Conservation (phyloP, 805 yeast genomes). For the Ogataea naganishii region DNA sequence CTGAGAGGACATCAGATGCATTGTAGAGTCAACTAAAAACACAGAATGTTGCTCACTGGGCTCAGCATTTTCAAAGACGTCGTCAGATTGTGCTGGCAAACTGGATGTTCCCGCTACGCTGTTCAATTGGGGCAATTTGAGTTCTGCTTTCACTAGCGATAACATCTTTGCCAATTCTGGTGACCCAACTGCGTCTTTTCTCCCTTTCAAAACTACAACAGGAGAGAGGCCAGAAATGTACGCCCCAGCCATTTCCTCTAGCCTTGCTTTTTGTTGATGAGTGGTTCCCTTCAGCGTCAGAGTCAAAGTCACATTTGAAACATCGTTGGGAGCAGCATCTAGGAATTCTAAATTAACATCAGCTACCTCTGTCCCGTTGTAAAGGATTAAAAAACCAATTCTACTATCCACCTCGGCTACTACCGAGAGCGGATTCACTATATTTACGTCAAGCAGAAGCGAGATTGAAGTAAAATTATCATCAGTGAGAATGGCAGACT, state of each 20-base stretch:
- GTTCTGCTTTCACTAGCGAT: conserved; percentile 15
- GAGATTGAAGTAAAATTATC: conserved; percentile 17
- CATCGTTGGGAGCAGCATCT: conserved; percentile 9
- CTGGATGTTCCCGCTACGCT: conserved; percentile 2
- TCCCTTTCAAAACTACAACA: conserved; percentile 20
- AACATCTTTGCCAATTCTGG: conserved; percentile 18
- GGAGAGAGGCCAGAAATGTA: conserved; percentile 31
- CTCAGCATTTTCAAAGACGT: conserved; percentile 2
- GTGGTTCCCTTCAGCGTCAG: conserved; percentile 11
- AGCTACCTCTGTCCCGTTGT: conserved; percentile 28
- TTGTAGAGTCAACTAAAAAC: conserved; percentile 39
- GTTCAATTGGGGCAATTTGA: conserved; percentile 20
- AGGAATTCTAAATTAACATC: conserved; percentile 17
- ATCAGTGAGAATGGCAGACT: conserved; percentile 18
- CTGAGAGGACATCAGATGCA: conserved; percentile 47
- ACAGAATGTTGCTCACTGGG: conserved; percentile 15
- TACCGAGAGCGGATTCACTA: conserved; percentile 26
- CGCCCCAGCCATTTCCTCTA: conserved; percentile 28
- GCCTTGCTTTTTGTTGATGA: conserved; percentile 7
- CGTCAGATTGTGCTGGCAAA: conserved; percentile 2
- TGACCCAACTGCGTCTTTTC: conserved; percentile 13
- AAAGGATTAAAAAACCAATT: too few relatives aligned
- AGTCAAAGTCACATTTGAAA: conserved; percentile 13
- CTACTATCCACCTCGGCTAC: too few relatives aligned
- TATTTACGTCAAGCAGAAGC: conserved; percentile 21